Percentiles rank a stretch among this genome's conserved stretches.
These are phyloP conservation scores for Neurospora cerealis DNA, from an alignment of 495 filamentous ascomycete genomes.

Conservation along the genomic window DNA sequence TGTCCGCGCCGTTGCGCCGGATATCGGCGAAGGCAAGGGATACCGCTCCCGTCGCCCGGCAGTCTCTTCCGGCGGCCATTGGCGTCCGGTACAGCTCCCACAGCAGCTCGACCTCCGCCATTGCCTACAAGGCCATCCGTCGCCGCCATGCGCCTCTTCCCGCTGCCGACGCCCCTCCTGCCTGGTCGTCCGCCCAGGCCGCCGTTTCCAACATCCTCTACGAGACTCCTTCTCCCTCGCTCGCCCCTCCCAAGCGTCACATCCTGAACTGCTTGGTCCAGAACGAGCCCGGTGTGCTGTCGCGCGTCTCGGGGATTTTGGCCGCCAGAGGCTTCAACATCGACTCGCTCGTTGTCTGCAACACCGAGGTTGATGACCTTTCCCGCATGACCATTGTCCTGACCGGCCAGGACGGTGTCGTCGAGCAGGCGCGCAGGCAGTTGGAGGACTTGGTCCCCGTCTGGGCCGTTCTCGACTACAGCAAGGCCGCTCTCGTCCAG, in stretches of 20 bases:
- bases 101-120: conserved; percentile 74
- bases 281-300: conserved; percentile 95
- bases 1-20: conserved; percentile 25
- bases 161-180: conserved; percentile 57
- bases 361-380: conserved; percentile 93
- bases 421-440: conserved; percentile 93
- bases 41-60: background rate
- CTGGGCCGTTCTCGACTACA: conserved; percentile 97
- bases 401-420: conserved; percentile 89
- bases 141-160: conserved; percentile 79
- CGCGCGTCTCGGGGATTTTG: conserved; percentile 90
- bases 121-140: conserved; percentile 96
- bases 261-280: conserved; percentile 97
- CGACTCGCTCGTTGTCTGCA: conserved; percentile 93
- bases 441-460: conserved; percentile 94
- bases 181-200: conserved; percentile 80
- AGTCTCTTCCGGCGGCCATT: conserved; percentile 6
- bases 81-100: conserved; percentile 18
- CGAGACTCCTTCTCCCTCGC: conserved; percentile 82
- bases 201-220: conserved; percentile 98
- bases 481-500: conserved; percentile 84
- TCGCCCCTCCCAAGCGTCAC: conserved; percentile 81
- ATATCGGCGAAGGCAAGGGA: conserved; percentile 14
- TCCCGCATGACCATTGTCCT: conserved; percentile 98
- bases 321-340: conserved; percentile 98